These are phyloP conservation scores for Trichoderma simmonsii DNA, from an alignment of 2,329 filamentous ascomycete genomes.

Conservation along the genomic window DNA sequence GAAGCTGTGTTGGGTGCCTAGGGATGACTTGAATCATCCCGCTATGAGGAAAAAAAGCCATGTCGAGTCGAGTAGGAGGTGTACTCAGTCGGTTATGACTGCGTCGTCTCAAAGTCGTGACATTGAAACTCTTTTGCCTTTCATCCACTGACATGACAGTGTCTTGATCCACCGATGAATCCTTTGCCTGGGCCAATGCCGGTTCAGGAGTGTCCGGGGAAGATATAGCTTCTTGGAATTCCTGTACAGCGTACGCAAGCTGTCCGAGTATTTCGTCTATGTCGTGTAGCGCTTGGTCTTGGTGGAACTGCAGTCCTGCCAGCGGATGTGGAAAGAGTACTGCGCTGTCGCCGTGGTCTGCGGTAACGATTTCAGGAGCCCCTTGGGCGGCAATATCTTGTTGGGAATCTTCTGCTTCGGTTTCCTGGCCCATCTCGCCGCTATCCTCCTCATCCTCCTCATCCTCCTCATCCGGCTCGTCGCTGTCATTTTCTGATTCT, in stretches of 20 bases:
- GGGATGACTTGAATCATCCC: slow-evolving; percentile 26
- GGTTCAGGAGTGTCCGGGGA: neutral
- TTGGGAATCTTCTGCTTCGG: slow-evolving; percentile 7
- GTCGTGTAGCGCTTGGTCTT: slow-evolving; percentile 14
- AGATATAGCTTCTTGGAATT: slow-evolving; percentile 12
- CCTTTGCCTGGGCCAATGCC: neutral
- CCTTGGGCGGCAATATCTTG: slow-evolving; percentile 4
- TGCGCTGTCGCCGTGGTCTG: neutral
- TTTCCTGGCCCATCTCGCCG: slow-evolving; percentile 20
- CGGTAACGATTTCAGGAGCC: neutral
- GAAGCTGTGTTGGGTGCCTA: slow-evolving; percentile 16
- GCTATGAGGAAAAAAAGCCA: slow-evolving; percentile 37
- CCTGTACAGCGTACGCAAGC: slow-evolving; percentile 16
- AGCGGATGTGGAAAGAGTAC: neutral
- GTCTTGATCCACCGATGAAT: neutral
- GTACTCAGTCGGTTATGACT: neutral
- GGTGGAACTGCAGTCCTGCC: neutral
- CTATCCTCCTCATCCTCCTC: neutral
- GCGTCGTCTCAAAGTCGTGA: neutral
- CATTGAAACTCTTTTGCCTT: neutral
- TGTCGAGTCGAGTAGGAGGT: slow-evolving; percentile 26
- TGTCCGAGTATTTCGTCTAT: slow-evolving; percentile 19
- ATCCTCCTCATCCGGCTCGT: slow-evolving; percentile 18
- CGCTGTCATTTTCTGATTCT: slow-evolving; percentile 19
- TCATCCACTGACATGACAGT: neutral